Conservation (phyloP, 2,329 filamentous ascomycete genomes). For the Aspergillus carbonarius region DNA sequence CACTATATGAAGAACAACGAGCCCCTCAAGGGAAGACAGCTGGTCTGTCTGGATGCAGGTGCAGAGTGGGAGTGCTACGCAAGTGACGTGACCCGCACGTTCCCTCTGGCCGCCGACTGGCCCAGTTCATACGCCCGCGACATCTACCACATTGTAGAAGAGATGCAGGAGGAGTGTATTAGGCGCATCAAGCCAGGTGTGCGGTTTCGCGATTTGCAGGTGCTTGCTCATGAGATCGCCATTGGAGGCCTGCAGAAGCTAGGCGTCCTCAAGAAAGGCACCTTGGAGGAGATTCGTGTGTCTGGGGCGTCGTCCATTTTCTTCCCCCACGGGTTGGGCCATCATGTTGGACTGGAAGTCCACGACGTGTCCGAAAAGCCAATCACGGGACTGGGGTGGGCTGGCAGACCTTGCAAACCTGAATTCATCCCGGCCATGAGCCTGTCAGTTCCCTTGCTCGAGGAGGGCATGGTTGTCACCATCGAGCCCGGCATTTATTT, state of each 20-base stretch:
- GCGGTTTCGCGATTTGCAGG: conserved; percentile 77
- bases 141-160: conserved; percentile 79
- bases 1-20: conserved; percentile 84
- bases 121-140: conserved; percentile 64
- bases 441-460: conserved; percentile 38
- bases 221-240: conserved; percentile 75
- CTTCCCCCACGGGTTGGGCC: conserved; percentile 55
- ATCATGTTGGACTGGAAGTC: conserved; percentile 54
- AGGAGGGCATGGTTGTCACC: conserved; percentile 57
- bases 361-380: conserved; percentile 42
- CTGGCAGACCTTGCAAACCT: conserved; percentile 15
- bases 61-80: conserved; percentile 73
- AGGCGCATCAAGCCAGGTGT: conserved; percentile 70
- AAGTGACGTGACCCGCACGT: conserved; percentile 76
- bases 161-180: conserved; percentile 82
- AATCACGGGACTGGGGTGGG: conserved; percentile 31
- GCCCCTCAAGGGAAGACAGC: conserved; percentile 67
- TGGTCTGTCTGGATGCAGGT: conserved; percentile 82
- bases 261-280: conserved; percentile 67
- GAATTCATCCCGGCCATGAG: conserved; percentile 28
- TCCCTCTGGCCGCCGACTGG: conserved; percentile 70
- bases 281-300: conserved; percentile 51
- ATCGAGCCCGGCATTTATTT: conserved; percentile 55
- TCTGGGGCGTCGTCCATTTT: conserved; percentile 41
- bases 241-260: conserved; percentile 75